A percentile compares a stretch with the other conserved stretches of the same genome.
These are phyloP conservation scores for Termitomyces sp. DNA, from an alignment of 768 basidiomycete species.

Conservation along the genomic window DNA sequence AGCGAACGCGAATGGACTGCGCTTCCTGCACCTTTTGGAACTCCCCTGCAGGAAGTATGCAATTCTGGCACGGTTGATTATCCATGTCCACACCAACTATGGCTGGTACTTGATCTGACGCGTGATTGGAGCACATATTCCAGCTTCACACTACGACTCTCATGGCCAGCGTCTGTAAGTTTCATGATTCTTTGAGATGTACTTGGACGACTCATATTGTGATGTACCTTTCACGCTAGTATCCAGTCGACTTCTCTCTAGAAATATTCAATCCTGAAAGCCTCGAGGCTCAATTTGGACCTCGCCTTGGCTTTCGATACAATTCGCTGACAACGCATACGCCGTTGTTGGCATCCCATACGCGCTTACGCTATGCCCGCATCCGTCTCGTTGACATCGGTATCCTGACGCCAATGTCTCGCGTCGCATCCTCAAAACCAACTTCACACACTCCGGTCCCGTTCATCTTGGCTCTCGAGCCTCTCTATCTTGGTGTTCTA, in stretches of 20 bases:
- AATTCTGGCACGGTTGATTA: constrained; percentile 12
- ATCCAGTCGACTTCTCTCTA: constrained; percentile 40
- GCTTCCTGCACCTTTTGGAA: constrained; percentile 36
- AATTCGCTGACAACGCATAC: neutral
- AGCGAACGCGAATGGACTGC: constrained; percentile 33
- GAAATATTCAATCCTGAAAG: constrained; percentile 30
- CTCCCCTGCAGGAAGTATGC: constrained; percentile 33
- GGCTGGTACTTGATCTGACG: constrained; percentile 44
- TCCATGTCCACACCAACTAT: constrained; percentile 38
- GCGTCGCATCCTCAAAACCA: constrained; percentile 10
- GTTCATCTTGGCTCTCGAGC: constrained; percentile 53
- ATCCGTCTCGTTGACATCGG: constrained; percentile 51
- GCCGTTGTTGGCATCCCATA: constrained; percentile 12
- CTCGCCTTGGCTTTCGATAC: neutral
- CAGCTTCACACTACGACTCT: constrained; percentile 47
- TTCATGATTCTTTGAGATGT: neutral
- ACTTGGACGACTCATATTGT: neutral
- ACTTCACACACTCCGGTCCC: constrained; percentile 32
- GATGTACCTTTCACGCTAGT: constrained; percentile 21
- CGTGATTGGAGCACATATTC: constrained; percentile 33
- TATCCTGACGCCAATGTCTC: constrained; percentile 32
- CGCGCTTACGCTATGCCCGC: constrained; percentile 50
- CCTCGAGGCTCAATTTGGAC: constrained; percentile 14
- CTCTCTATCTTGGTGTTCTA: constrained; percentile 51
- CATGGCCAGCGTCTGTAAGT: constrained; percentile 55